Evolutionary conservation across 2,329 filamentous ascomycete genomes (phyloP), one percentile per base, ranked within the genome.

Genomic region (Lomentospora prolificans): DNA sequence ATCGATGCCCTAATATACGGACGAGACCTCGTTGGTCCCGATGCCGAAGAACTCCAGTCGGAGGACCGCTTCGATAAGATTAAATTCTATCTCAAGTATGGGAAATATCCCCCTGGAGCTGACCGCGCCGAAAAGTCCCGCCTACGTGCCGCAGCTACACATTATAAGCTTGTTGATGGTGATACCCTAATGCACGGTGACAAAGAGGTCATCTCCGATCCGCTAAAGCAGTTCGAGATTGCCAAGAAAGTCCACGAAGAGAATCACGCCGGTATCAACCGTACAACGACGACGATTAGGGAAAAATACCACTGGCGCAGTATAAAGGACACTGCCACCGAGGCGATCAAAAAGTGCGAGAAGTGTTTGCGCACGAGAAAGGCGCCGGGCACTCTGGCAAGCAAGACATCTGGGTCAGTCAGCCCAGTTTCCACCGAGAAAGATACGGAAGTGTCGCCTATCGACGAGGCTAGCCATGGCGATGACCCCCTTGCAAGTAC

Each of bases 281-380:
- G 96, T 75, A 97, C 92, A 0, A 97, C 92, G 1, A 91, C 92
- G 19, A 87, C 85, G 19, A 96, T 99, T 64, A 90, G 92, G 9
- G 89, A 96, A 67, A 87, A 86, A 65, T 96, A 92, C 67, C 94
- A 97, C 72, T 99, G 94, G 94, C 91, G 95, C 51, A 83, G 92
- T 59, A 97, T 97, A 74, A 99, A 97, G 69, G 91, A 96, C 71
- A 97, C 92, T 1, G 94, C 96, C 59, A 94, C 87, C 67, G 85
- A 92, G 67, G 91, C 96, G 63, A 96, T 97, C 70, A 86, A 89
- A 63, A 92, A 94, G 64, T 99, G 94, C 70, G 73, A 80, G 6
- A 86, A 95, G 67, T 97, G 92, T 74, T 95, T 92, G 71, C 90
- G 95, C 64, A 74, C 81, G 36, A 79, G 82, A 59, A 88, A 88